Evolutionary conservation across 805 yeast species (phyloP), one percentile per base, ranked within the genome.

Genomic region (Myxozyma neglecta): DNA sequence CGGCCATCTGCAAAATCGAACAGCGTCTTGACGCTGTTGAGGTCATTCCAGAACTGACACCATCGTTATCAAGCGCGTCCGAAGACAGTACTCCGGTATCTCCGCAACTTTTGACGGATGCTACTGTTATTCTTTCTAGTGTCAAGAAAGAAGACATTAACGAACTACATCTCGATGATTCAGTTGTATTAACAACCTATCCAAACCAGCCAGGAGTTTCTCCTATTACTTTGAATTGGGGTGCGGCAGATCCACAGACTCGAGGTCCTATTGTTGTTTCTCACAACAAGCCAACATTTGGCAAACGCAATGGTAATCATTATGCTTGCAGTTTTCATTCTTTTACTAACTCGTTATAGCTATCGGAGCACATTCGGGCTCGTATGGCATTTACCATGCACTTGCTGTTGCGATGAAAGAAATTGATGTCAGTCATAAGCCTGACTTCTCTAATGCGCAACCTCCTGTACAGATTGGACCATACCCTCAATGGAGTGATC

Each of bases 301-400:
- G 74, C 51, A 81, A 80, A 67, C 85, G 86, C 70, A 85, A 85
- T 69, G 80, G 87, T 45, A 54, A 34, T 62, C 34, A 44, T 11
- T 20, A 24, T 13, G 43, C 14, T n/a, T 16, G 35, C 10, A 10
- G 1, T 9, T 18, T 11, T 51, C 18, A 40, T 32, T 24, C 42
- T 11, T 39, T 53, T 14, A 39, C 58, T 45, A 45, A n/a, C 37
- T 49, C 46, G 32, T 14, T 35, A 14, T 40, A 61, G 67, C 66
- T 36, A 82, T 85, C 64, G 89, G 89, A 56, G 85, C 87, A 11
- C 86, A 83, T 68, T 76, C 86, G 11, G 88, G 88, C 39, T 82
- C 87, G 11, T 85, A 85, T 69, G 80, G 84, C 32, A 77, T 85
- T 51, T 85, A 85, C 74, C 88, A 85, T 68, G 89, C 88, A 6